Percentiles rank a stretch among this genome's conserved stretches.
These are phyloP conservation scores for Scutellaria galericulata DNA, from an alignment of 257 asterid genomes.

Conservation along the genomic window DNA sequence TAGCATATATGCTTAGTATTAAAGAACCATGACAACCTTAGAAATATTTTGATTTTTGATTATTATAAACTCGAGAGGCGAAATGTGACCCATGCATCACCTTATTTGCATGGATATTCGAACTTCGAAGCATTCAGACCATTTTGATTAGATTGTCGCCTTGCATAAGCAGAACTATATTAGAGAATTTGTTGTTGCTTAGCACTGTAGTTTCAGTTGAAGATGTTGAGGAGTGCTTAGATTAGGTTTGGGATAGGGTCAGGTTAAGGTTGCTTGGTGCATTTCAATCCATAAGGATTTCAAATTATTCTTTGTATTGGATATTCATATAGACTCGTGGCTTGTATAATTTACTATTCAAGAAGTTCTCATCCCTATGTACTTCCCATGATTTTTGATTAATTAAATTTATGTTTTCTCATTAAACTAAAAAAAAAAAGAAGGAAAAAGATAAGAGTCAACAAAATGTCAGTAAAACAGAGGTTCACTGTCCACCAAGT, in stretches of 20 bases:
- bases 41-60: neutral
- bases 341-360: neutral
- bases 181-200: neutral
- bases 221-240: too few relatives aligned
- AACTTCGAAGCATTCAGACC: slow-evolving; percentile 2
- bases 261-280: too few relatives aligned
- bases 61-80: neutral
- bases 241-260: too few relatives aligned
- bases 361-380: neutral
- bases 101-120: neutral
- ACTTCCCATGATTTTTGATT: too few relatives aligned
- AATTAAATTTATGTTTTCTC: too few relatives aligned
- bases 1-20: neutral
- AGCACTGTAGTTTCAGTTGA: neutral
- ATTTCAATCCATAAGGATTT: too few relatives aligned
- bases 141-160: neutral
- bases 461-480: neutral
- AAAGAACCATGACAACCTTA: neutral
- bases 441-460: neutral
- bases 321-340: too few relatives aligned
- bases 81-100: neutral
- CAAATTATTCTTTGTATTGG: too few relatives aligned
- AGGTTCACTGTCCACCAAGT: neutral
- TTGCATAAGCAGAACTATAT: neutral
- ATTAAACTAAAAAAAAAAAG: too few relatives aligned